These are phyloP conservation scores for Magnusiomyces sp. DNA, from an alignment of 1,139 yeast genomes.

Conservation along the genomic window DNA sequence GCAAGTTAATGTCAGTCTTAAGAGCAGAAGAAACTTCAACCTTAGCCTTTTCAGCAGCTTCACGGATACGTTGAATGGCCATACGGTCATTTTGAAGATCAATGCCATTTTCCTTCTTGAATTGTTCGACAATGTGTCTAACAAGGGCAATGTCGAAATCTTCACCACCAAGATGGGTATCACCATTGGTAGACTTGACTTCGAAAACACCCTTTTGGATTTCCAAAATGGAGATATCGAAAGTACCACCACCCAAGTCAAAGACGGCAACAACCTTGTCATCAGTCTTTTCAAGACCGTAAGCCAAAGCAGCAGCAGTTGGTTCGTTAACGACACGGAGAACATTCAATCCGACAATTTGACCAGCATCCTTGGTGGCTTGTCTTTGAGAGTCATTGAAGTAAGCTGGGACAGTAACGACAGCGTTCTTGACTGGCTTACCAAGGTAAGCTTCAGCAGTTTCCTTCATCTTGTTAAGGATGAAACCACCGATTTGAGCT, in stretches of 20 bases:
- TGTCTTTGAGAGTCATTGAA: conserved; percentile 95
- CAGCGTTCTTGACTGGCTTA: conserved; percentile 78
- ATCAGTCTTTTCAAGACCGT: conserved; percentile 90
- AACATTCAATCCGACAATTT: conserved; percentile 90
- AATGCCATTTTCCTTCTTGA: conserved; percentile 93
- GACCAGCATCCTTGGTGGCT: conserved; percentile 96
- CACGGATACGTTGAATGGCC: conserved; percentile 99
- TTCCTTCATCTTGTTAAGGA: conserved; percentile 94
- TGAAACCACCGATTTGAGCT: too few relatives aligned
- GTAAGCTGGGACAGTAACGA: conserved; percentile 91
- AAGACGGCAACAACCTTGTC: conserved; percentile 85
- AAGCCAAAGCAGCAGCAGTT: conserved; percentile 95
- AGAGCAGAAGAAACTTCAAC: conserved; percentile 92
- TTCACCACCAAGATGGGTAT: conserved; percentile 99
- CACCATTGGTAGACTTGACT: conserved; percentile 99
- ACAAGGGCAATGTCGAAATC: conserved; percentile 96
- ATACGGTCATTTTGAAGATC: conserved; percentile 93
- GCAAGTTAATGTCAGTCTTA: conserved; percentile 95
- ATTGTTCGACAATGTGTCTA: conserved; percentile 88
- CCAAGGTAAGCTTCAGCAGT: conserved; percentile 91
- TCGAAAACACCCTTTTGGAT: conserved; percentile 99
- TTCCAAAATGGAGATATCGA: conserved; percentile 93
- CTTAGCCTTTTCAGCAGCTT: conserved; percentile 99
- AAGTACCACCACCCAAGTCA: conserved; percentile 99
- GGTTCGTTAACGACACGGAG: conserved; percentile 93